Evolutionary conservation across 2,329 filamentous ascomycete species (phyloP), one percentile per base, ranked within the genome.

Genomic region (Arachnopeziza araneosa): DNA sequence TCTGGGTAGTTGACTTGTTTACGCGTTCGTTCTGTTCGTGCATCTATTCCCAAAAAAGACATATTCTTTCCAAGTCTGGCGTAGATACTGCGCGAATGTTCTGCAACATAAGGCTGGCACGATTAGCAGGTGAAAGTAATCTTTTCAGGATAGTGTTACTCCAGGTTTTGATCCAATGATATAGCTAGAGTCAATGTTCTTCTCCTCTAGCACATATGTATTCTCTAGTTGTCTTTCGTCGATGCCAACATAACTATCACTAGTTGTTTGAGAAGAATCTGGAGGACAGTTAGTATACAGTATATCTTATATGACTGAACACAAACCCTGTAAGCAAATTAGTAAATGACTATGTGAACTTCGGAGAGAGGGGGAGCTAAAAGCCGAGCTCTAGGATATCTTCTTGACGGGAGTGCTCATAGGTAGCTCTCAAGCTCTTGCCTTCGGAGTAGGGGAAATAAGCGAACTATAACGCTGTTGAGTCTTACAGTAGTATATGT

Each of bases 1-100:
- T 93, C 89, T 54, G 92, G 88, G 69, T 96, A 97, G 77, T 97
- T 97, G 75, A 98, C 86, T 75, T 96, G 92, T 70, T 96, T 91
- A 48, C 93, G 85, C 9, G 93, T 97, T 24, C 93, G 89, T 82
- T 99, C 95, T 1, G 93, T 98, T 61, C 95, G 86, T 64, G 93
- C 96, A 72, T 99, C 95, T 57, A 99, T 81, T 1, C 91, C 95
- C 51, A 98, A 75, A 68, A 99, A 89, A 8, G 90, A 89, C 63
- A 98, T 85, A 52, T 90, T 85, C 32, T 88, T 87, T 12, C 95
- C 95, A 22, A 99, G 80, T 59, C 85, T 86, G 75, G 93, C 83
- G 74, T 93, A 97, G 59, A 98, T 80, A 74, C 90, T 96, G 68
- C 93, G 86, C 26, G 93, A 97, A 64, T 85, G 84, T 72, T 98